Conservation (phyloP, 352 stramenopile genomes). For the Globisporangium emineosum region DNA sequence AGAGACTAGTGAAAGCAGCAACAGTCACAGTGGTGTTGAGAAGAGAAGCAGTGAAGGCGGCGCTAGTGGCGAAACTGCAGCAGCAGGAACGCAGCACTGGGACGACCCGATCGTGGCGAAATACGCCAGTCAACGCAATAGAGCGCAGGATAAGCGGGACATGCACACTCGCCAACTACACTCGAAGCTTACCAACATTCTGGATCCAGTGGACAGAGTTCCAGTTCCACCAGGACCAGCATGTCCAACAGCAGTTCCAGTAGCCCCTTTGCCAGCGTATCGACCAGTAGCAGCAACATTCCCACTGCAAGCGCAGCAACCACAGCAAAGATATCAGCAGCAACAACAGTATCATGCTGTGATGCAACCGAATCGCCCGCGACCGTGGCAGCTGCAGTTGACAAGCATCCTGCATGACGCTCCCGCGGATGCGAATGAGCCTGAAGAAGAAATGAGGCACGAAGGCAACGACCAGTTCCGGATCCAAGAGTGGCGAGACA, state of each 20-base stretch:
- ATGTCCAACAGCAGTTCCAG: background rate
- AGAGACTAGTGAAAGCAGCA: background rate
- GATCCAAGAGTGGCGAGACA: background rate
- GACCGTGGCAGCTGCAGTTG: conserved; percentile 18
- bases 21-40: background rate
- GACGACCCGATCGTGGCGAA: conserved; percentile 8
- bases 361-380: background rate
- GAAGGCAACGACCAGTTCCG: background rate
- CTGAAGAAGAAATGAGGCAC: conserved; percentile 6
- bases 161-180: background rate
- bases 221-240: background rate
- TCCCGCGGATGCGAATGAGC: background rate
- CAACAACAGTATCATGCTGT: background rate
- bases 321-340: background rate
- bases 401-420: background rate
- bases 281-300: background rate
- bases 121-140: conserved; percentile 2
- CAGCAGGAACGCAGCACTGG: background rate
- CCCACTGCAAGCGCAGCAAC: background rate
- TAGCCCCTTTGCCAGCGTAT: background rate
- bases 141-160: background rate
- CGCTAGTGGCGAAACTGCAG: background rate
- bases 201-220: conserved; percentile 6
- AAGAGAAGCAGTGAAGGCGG: background rate
- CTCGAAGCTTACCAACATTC: conserved; percentile 14